Percentiles rank a stretch among this genome's conserved stretches.
These are phyloP conservation scores for Gliomastix tumulicola DNA, from an alignment of 2,329 filamentous ascomycete genomes.

Conservation along the genomic window DNA sequence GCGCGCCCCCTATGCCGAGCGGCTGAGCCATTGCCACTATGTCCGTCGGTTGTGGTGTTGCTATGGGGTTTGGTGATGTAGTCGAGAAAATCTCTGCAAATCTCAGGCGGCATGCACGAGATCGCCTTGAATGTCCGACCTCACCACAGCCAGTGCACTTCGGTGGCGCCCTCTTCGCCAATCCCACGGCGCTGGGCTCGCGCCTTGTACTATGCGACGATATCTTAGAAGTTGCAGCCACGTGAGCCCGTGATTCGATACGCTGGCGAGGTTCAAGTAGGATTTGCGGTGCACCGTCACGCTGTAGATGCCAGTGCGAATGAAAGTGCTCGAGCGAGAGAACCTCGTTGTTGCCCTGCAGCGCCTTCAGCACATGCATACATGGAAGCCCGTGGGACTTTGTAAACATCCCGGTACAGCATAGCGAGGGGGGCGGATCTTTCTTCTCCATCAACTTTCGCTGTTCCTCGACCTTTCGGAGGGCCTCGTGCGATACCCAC, in stretches of 20 bases:
- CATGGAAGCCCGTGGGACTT: conserved; percentile 6
- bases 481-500: conserved; percentile 8
- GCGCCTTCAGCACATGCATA: conserved; percentile 7
- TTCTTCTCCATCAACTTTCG: conserved; percentile 6
- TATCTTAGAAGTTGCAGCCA: no score
- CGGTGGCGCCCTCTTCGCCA: conserved; percentile 6
- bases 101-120: neutral
- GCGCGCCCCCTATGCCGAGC: neutral
- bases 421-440: conserved; percentile 1
- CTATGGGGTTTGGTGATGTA: neutral
- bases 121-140: conserved; percentile 3
- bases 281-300: neutral
- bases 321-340: conserved; percentile 5
- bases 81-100: neutral
- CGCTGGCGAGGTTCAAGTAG: neutral
- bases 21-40: neutral
- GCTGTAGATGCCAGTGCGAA: conserved; percentile 5
- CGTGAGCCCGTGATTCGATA: neutral
- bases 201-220: neutral
- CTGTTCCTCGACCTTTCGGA: conserved; percentile 10
- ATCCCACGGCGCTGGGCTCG: conserved; percentile 8
- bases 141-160: conserved; percentile 7
- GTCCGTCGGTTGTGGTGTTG: neutral
- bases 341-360: neutral
- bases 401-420: conserved; percentile 9